phyloP scores from a whole-genome alignment of 805 yeast genomes.

The Metschnikowia amazonensis region DNA sequence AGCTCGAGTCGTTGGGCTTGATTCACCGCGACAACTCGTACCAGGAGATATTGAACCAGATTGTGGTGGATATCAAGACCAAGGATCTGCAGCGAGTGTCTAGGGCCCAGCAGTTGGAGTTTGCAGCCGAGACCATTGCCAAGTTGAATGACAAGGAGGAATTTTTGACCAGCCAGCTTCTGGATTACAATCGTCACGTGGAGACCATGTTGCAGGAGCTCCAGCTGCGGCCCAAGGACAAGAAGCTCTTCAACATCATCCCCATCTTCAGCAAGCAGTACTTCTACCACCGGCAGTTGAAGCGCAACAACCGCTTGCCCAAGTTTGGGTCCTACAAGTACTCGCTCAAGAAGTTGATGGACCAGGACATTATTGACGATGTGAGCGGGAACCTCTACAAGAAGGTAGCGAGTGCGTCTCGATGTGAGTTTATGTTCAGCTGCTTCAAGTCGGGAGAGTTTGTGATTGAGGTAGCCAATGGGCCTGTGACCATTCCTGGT shows the following conservation, averaged over 20 bases:
- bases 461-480: conserved; percentile 70
- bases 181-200: conserved; percentile 46
- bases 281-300: conserved; percentile 68
- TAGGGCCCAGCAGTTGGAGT: conserved; percentile 38
- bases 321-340: conserved; percentile 76
- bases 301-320: conserved; percentile 62
- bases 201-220: conserved; percentile 41
- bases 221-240: conserved; percentile 45
- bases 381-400: conserved; percentile 48
- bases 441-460: conserved; percentile 73
- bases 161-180: conserved; percentile 41
- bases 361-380: conserved; percentile 62
- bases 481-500: conserved; percentile 62
- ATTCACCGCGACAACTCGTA: conserved; percentile 66
- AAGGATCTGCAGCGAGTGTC: conserved; percentile 42
- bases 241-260: conserved; percentile 44
- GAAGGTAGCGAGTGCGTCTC: conserved; percentile 49
- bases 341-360: conserved; percentile 69
- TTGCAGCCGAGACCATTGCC: conserved; percentile 39
- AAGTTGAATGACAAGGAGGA: conserved; percentile 45
- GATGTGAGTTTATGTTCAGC: conserved; percentile 68
- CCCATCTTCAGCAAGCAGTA: conserved; percentile 68
- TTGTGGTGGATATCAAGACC: conserved; percentile 72
- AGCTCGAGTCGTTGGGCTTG: conserved; percentile 64
- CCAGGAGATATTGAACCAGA: conserved; percentile 76